phyloP scores from a whole-genome alignment of 1,284 basidiomycete genomes.

The Afroboletus lepidellus region DNA sequence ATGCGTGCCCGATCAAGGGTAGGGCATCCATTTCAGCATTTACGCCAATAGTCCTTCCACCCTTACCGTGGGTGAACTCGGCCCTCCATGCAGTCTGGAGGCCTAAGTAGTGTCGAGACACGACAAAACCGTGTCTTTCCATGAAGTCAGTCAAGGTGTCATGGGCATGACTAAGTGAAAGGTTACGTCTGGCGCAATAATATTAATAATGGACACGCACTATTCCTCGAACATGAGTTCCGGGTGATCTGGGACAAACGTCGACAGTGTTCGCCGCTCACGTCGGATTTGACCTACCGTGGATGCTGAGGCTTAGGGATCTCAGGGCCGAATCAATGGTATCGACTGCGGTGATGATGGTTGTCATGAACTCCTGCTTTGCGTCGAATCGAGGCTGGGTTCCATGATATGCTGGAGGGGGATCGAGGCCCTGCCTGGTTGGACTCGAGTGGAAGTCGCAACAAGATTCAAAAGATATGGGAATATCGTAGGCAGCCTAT shows the following conservation, averaged over 20 bases:
- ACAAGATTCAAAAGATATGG: slow-evolving; percentile 33
- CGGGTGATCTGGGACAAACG: slow-evolving; percentile 45
- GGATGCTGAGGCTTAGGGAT: slow-evolving; percentile 56
- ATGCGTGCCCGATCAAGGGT: slow-evolving; percentile 71
- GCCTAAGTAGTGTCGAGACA: slow-evolving; percentile 59
- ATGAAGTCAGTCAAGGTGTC: slow-evolving; percentile 56
- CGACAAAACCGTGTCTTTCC: slow-evolving; percentile 57
- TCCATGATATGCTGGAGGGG: slow-evolving; percentile 43
- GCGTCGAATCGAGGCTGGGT: slow-evolving; percentile 19
- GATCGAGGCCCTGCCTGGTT: slow-evolving; percentile 21
- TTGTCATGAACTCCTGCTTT: slow-evolving; percentile 34
- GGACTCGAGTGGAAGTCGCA: slow-evolving; percentile 30
- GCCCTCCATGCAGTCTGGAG: slow-evolving; percentile 81
- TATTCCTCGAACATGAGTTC: slow-evolving; percentile 56
- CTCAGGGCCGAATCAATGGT: slow-evolving; percentile 46
- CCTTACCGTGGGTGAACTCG: slow-evolving; percentile 57
- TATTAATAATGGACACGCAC: slow-evolving; percentile 34
- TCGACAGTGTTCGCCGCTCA: neutral
- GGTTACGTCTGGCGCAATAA: slow-evolving; percentile 1
- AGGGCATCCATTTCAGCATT: slow-evolving; percentile 71
- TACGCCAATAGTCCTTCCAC: slow-evolving; percentile 65
- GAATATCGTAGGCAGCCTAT: slow-evolving; percentile 20
- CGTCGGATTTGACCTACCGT: slow-evolving; percentile 42
- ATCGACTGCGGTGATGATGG: slow-evolving; percentile 48
- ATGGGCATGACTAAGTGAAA: slow-evolving; percentile 50